These are phyloP conservation scores for Fagopyrum esculentum DNA, from an alignment of 148 eudicot genomes.

Conservation along the genomic window DNA sequence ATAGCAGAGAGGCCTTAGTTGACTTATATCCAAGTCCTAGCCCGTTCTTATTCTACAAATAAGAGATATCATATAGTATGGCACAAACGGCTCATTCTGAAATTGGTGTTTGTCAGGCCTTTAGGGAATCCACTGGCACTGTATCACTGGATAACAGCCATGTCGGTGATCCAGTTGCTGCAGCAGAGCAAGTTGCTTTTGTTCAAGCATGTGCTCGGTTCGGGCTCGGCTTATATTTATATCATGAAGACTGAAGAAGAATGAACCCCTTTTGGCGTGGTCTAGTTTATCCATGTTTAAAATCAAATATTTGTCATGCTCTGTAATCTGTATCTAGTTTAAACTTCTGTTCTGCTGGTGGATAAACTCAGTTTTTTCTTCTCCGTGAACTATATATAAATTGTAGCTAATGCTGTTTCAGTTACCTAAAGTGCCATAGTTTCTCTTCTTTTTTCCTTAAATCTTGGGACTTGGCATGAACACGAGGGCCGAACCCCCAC, in stretches of 20 bases:
- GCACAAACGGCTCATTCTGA: background rate
- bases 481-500: no score
- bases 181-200: slow-evolving; percentile 92
- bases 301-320: background rate
- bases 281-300: background rate
- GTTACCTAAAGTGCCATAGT: no score
- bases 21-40: no score
- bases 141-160: slow-evolving; percentile 28
- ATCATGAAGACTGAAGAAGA: slow-evolving; percentile 54
- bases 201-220: slow-evolving; percentile 91
- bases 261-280: background rate
- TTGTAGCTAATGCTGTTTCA: no score
- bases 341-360: background rate
- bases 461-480: no score
- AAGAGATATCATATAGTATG: background rate
- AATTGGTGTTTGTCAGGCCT: slow-evolving; percentile 43
- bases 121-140: slow-evolving; percentile 95
- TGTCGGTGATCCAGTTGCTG: slow-evolving; percentile 68
- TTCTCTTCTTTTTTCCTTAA: no score
- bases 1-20: background rate
- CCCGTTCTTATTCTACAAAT: background rate
- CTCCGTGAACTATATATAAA: no score
- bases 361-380: background rate
- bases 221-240: slow-evolving; percentile 93
- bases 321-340: background rate